Base-by-base conservation (phyloP, 2,329 filamentous ascomycete genomes). In the Fusarium agapanthi region DNA sequence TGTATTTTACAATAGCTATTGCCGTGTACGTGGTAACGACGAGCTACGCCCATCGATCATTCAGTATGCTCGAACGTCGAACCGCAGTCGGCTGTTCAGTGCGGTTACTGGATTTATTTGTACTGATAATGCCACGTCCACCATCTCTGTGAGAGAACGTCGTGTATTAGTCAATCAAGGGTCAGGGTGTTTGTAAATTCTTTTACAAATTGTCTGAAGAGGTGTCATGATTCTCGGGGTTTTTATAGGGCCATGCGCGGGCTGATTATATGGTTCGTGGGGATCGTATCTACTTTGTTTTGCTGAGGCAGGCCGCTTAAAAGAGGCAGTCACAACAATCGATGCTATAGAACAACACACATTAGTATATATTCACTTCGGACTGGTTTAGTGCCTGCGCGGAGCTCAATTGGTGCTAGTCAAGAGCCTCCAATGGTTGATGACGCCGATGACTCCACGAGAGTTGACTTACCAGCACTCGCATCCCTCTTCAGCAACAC, bases 401-500 rank as follows among this genome's bases (percentile, higher is more conserved):
- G 41, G 57, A 38, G 22, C 61, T 58, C 43, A 61, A 51, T 48
- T 57, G 44, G 40, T 41, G 53, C 53, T 41, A 40, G 41, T 38
- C 34, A 50, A 32, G 30, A 51, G 26, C 54, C n/a, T 63, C 58
- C 66, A 50, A 68, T 53, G 32, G 37, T 57, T 62, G 56, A 71
- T 45, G 37, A 56, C 48, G 48, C 50, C 57, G 43, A 59, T 50
- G 58, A 51, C 40, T 38, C 18, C 22, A 60, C 26, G 47, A n/a
- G 50, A 30, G 41, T 53, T 38, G 15, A 73, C 75, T 54, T 81
- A 83, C 83, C 86, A 87, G 72, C 83, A 85, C 75, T 88, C 86
- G 77, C 86, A 87, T 35, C 81, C 82, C 72, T 87, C 86, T 62
- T 87, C 86, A 47, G 83, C 80, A 60, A 84, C 83, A 70, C 85